phyloP scores from a whole-genome alignment of 2,329 filamentous ascomycete genomes.

The Grosmannia penicillata region DNA sequence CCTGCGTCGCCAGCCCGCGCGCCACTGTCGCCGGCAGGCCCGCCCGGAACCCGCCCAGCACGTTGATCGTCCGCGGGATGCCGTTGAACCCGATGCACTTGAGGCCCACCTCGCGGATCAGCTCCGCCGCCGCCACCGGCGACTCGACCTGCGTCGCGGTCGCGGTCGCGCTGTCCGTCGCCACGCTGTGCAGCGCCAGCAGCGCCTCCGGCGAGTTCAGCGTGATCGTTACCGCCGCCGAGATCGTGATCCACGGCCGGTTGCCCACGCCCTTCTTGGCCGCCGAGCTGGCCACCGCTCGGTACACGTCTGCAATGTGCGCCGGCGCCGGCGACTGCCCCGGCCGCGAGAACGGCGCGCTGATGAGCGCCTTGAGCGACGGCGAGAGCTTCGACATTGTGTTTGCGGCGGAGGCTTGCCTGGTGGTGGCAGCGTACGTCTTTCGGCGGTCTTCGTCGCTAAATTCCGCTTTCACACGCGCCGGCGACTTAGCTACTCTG shows the following conservation, averaged over 20 bases:
- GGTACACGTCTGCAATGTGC: slow-evolving; percentile 49
- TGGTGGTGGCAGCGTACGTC: too few species aligned
- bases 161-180: slow-evolving; percentile 16
- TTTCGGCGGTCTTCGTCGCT: too few species aligned
- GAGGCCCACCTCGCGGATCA: slow-evolving; percentile 56
- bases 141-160: slow-evolving; percentile 8
- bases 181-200: slow-evolving; percentile 42
- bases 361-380: slow-evolving; percentile 59
- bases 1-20: slow-evolving; percentile 34
- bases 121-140: slow-evolving; percentile 41
- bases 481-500: too few species aligned
- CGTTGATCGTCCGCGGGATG: slow-evolving; percentile 74
- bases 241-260: slow-evolving; percentile 52
- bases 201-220: slow-evolving; percentile 74
- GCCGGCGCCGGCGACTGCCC: slow-evolving; percentile 49
- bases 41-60: slow-evolving; percentile 34
- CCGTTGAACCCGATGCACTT: slow-evolving; percentile 54
- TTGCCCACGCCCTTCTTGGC: slow-evolving; percentile 43
- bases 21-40: slow-evolving; percentile 46
- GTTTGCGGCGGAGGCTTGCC: neutral
- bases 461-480: too few species aligned
- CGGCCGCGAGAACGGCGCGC: slow-evolving; percentile 50
- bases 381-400: slow-evolving; percentile 55
- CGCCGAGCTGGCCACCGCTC: slow-evolving; percentile 48
- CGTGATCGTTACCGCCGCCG: slow-evolving; percentile 72